Evolutionary conservation across 1,284 basidiomycete species (phyloP), one percentile per base, ranked within the genome.

Genomic region (Naganishia albida): DNA sequence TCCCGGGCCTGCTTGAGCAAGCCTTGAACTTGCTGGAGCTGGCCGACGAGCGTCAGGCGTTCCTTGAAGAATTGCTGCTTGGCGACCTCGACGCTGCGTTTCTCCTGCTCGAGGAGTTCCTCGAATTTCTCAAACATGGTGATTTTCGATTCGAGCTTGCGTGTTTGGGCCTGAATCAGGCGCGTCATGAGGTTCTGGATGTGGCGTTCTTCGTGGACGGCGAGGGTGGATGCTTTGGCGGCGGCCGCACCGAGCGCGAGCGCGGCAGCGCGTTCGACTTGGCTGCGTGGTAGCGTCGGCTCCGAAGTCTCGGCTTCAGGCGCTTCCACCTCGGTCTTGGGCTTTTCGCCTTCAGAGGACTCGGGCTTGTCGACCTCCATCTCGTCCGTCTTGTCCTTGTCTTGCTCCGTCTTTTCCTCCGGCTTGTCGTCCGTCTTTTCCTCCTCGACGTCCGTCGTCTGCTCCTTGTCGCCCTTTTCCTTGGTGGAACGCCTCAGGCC

Each of bases 71-170:
- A 68, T 7, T 70, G 64, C 62, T 80, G 78, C 57, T 74, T 73
- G 18, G 74, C 74, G 16, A 77, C 65, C 68, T 80, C 79, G 54
- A 80, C 69, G 50, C 74, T 73, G 46, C 78, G 70, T 67, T 78
- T 76, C 78, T 97, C 93, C 65, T 90, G 87, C 76, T 96, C 93
- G 49, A 97, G 81, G 23, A 92, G 82, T 59, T 89, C 87, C 76
- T 97, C 93, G 60, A 97, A 82, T 75, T 91, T 87, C 76, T 95
- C 93, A 74, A 96, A 96, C 76, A 93, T 89, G 2, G 84, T 80
- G 84, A 93, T 89, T 83, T 97, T 96, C 68, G 94, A 82, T 76
- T 98, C 93, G 55, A 99, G 86, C 78, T 98, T 98, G 20, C 87
- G 88, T 52, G 97, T 83, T 65, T 95, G 96, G 34, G 95, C 85